Base-by-base conservation (phyloP, 441 rosid species). In the Dalechampia spathulata region DNA sequence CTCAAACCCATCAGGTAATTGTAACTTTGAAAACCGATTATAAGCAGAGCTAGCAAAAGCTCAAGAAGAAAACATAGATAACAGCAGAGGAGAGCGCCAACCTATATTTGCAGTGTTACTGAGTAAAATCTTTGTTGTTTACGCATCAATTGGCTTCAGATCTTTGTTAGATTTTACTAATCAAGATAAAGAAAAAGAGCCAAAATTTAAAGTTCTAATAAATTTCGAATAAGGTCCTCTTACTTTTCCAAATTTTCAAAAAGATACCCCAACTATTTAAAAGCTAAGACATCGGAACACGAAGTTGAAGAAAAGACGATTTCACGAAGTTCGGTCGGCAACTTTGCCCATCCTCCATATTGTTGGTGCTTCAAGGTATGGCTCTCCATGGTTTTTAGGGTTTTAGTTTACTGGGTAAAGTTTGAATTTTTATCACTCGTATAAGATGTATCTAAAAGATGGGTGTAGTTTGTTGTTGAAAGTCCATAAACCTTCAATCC, bases 381-480 rank as follows among this genome's bases (percentile, higher is more conserved):
- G 14, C 16, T 15, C 26, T 36, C 9, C 12, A n/a, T 56, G 17
- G 22, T 38, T 49, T 58, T 47, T 12, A 11, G 23, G 34, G 25
- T 54, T 52, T 15, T 8, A 26, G 48, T 2, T 58, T 30, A 55
- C 50, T 42, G 42, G 39, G 52, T 45, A 45, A 44, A 46, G 38
- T 57, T 62, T 25, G 20, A 38, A 52, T 38, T 63, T 50, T 58
- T 41, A 38, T 19, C 7, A 54, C 2, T 22, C 44, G 41, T 52
- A 21, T 25, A 56, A 36, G 13, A 88, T 86, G 95, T 77, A 82
- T 62, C 53, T 87, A 69, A 82, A 57, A 64, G 70, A 76, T 65
- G 90, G 93, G 22, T 70, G 82, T 47, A 81, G 87, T 50, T 65
- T 91, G 34, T 68, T 86, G 55, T 43, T 81, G 42, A 82, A 82